These are phyloP conservation scores for Paecilomyces dactylethromorphus DNA, from an alignment of 2,329 filamentous ascomycete species.

Conservation along the genomic window DNA sequence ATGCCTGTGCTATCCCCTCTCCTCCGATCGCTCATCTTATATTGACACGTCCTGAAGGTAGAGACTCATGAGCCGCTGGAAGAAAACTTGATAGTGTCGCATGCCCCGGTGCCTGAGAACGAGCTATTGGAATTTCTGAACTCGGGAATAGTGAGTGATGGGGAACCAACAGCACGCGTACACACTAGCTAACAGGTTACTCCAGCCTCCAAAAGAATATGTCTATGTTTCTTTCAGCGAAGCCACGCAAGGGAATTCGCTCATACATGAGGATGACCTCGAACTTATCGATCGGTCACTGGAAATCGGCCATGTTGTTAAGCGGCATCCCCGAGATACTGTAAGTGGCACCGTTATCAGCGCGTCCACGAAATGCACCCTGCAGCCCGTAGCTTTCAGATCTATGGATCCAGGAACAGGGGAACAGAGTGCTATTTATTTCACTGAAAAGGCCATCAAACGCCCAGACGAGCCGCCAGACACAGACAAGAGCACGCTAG, in stretches of 20 bases:
- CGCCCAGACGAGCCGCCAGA: slow-evolving; percentile 12
- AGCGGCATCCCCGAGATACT: slow-evolving; percentile 39
- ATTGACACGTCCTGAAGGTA: slow-evolving; percentile 7
- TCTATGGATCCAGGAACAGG: slow-evolving; percentile 13
- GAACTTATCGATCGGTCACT: slow-evolving; percentile 49
- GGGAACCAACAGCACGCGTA: not conserved
- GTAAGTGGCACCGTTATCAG: slow-evolving; percentile 51
- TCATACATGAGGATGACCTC: slow-evolving; percentile 39
- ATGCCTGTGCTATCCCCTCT: not conserved
- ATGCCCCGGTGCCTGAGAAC: slow-evolving; percentile 20
- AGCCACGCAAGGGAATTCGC: slow-evolving; percentile 33
- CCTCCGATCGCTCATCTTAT: not conserved
- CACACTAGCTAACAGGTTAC: not conserved
- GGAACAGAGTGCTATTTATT: slow-evolving; percentile 14
- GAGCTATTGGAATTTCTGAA: slow-evolving; percentile 18
- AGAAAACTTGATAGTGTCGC: slow-evolving; percentile 24
- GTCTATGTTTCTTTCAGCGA: slow-evolving; percentile 41
- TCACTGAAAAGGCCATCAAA: slow-evolving; percentile 10
- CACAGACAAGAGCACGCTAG: not conserved
- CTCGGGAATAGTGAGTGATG: slow-evolving; percentile 12
- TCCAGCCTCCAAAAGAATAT: slow-evolving; percentile 43
- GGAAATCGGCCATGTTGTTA: slow-evolving; percentile 51
- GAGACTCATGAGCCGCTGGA: slow-evolving; percentile 19
- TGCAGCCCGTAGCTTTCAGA: slow-evolving; percentile 25
- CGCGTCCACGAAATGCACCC: slow-evolving; percentile 39